Percentiles rank a stretch among this genome's conserved stretches.
Evolutionary conservation across 768 basidiomycete genomes (phyloP).

Genomic region (Sarcomyxa edulis): DNA sequence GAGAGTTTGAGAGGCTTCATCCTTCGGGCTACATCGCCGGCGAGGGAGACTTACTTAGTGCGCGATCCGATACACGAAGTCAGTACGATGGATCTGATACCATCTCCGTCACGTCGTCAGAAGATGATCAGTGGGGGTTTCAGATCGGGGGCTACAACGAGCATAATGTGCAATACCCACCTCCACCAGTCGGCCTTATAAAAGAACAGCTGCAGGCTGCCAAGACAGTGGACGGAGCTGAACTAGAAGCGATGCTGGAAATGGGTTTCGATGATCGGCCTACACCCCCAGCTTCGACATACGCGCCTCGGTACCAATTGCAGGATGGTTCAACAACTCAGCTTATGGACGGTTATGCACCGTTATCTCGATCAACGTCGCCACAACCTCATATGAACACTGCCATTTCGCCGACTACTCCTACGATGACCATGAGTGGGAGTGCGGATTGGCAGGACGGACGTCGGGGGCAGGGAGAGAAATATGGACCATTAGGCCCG

Average conservation of each 20-base stretch:
- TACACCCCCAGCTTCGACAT: slow-evolving; percentile 40
- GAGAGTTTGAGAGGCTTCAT: slow-evolving; percentile 76
- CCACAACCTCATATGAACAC: slow-evolving; percentile 19
- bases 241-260: slow-evolving; percentile 92
- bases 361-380: slow-evolving; percentile 46
- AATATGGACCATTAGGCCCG: slow-evolving; percentile 55
- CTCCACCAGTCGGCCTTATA: slow-evolving; percentile 74
- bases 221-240: slow-evolving; percentile 57
- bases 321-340: slow-evolving; percentile 47
- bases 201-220: slow-evolving; percentile 36
- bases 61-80: slow-evolving; percentile 48
- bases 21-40: slow-evolving; percentile 60
- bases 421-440: too few species aligned
- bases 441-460: too few species aligned
- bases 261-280: slow-evolving; percentile 77
- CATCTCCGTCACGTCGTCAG: slow-evolving; percentile 75
- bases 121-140: slow-evolving; percentile 93
- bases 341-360: slow-evolving; percentile 52
- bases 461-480: slow-evolving; percentile 24
- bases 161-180: slow-evolving; percentile 68
- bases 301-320: slow-evolving; percentile 57
- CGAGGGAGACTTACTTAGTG: slow-evolving; percentile 60
- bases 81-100: slow-evolving; percentile 81
- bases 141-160: slow-evolving; percentile 98
- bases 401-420: slow-evolving; percentile 14